A percentile compares a stretch with the other conserved stretches of the same genome.
Conservation (phyloP, 768 basidiomycete species). For the Suillus subluteus region DNA sequence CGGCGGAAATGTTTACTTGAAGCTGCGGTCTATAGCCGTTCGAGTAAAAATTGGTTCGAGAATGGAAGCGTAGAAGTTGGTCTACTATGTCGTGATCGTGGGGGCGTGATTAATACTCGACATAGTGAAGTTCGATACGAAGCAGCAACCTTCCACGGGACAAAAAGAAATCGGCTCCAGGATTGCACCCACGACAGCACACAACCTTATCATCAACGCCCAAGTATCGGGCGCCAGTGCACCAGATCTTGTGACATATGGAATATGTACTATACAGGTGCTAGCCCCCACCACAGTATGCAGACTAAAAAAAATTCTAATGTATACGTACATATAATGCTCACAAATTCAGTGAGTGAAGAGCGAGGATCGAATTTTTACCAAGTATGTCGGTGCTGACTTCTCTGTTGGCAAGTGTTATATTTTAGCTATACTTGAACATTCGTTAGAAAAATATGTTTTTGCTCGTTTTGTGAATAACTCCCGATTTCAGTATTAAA, state of each 20-base stretch:
- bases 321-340: background rate
- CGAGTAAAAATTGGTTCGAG: background rate
- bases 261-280: background rate
- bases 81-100: background rate
- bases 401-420: background rate
- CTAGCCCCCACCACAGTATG: background rate
- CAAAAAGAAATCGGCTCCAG: background rate
- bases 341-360: background rate
- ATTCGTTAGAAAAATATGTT: background rate
- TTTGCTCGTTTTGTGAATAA: background rate
- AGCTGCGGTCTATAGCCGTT: background rate
- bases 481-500: background rate
- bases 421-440: background rate
- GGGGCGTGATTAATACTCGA: background rate
- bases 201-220: background rate
- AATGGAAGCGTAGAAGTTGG: background rate
- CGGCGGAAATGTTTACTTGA: background rate
- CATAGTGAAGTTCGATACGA: background rate
- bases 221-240: background rate
- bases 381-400: background rate
- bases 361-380: background rate
- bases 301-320: background rate
- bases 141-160: background rate
- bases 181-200: background rate
- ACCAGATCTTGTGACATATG: background rate